These are phyloP conservation scores for Calonectria fujianensis DNA, from an alignment of 2,329 filamentous ascomycete species.

Conservation along the genomic window DNA sequence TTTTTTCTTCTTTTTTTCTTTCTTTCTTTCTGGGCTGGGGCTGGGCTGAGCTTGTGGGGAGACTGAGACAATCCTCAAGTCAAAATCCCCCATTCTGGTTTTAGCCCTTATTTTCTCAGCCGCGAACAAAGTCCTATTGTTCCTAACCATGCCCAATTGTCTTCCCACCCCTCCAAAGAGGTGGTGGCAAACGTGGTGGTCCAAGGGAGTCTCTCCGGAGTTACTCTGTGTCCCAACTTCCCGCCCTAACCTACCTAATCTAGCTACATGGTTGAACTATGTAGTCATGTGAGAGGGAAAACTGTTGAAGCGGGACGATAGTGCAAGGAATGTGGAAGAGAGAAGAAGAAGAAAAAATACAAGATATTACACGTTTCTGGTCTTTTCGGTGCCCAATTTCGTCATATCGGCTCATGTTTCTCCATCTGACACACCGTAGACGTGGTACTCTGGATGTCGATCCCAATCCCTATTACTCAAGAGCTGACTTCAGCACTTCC, in stretches of 20 bases:
- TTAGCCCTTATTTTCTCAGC: background rate
- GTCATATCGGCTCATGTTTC: constrained; percentile 9
- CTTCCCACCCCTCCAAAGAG: background rate
- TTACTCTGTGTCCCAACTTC: background rate
- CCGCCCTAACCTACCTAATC: background rate
- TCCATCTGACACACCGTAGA: constrained; percentile 11
- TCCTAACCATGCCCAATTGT: background rate
- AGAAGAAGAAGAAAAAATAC: background rate
- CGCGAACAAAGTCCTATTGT: background rate
- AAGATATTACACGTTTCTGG: background rate
- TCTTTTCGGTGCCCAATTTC: background rate
- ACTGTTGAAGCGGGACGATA: constrained; percentile 24
- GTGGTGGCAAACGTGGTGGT: background rate
- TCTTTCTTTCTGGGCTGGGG: background rate
- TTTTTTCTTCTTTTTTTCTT: background rate
- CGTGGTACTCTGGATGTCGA: constrained; percentile 16
- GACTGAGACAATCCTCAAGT: background rate
- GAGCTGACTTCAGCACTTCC: constrained; percentile 16
- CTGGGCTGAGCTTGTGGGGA: background rate
- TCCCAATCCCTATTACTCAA: constrained; percentile 27
- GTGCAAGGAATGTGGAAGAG: background rate
- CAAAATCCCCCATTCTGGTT: background rate
- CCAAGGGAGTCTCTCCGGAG: constrained; percentile 19
- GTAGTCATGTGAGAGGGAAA: constrained; percentile 5
- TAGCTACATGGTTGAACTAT: constrained; percentile 31